Conservation (phyloP, 1,284 basidiomycete genomes). For the Spongiforma sp. region DNA sequence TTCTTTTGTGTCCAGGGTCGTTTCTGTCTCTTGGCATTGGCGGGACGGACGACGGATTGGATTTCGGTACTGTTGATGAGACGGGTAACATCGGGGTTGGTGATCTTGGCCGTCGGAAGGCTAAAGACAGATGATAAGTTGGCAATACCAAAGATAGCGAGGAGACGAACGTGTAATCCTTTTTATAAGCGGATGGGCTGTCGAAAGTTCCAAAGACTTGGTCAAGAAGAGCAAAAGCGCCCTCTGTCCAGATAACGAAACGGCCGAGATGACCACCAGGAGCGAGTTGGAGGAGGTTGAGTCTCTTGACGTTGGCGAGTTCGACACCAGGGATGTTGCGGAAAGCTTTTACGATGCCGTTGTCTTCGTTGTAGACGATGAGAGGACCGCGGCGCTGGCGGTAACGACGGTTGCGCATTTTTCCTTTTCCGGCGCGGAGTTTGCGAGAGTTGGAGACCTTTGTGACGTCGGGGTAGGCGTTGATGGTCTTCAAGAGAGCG, state of each 20-base stretch:
- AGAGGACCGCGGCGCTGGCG: constrained; percentile 98
- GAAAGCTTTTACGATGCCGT: constrained; percentile 98
- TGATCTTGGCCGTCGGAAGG: constrained; percentile 94
- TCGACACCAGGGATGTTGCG: constrained; percentile 99
- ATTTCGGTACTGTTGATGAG: constrained; percentile 99
- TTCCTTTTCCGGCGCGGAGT: constrained; percentile 97
- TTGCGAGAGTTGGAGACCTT: constrained; percentile 99
- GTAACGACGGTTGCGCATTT: constrained; percentile 97
- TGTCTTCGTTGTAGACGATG: constrained; percentile 97
- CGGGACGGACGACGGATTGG: constrained; percentile 93
- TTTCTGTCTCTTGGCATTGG: constrained; percentile 81
- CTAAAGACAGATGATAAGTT: constrained; percentile 42
- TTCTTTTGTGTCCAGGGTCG: constrained; percentile 99
- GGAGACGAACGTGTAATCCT: constrained; percentile 81
- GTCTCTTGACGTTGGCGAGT: constrained; percentile 91
- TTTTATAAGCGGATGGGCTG: constrained; percentile 87
- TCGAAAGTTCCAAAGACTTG: constrained; percentile 95
- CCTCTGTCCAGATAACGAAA: constrained; percentile 99
- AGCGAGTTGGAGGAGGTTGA: constrained; percentile 99
- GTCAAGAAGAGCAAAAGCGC: constrained; percentile 92
- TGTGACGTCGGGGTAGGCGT: constrained; percentile 93
- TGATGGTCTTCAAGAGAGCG: constrained; percentile 88
- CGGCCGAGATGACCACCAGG: constrained; percentile 99
- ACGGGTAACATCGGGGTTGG: constrained; percentile 96
- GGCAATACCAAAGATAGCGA: constrained; percentile 1